phyloP scores from a whole-genome alignment of 2,329 filamentous ascomycete genomes.

The Microsporum ferrugineum region DNA sequence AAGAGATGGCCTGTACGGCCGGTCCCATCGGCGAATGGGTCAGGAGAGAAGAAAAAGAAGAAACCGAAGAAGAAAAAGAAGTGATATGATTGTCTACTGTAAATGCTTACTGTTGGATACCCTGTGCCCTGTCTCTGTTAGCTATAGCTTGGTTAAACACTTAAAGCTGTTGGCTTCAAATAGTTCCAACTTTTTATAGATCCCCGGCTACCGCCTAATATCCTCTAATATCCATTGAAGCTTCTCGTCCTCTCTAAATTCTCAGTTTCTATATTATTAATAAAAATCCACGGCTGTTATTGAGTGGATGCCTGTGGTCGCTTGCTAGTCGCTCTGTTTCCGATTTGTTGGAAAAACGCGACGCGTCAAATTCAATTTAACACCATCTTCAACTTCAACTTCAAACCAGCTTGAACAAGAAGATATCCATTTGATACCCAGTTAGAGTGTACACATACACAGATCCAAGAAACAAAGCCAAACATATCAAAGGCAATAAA shows the following conservation, averaged over 20 bases:
- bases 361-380: conserved; percentile 7
- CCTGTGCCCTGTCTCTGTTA: background rate
- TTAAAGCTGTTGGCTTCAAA: no score
- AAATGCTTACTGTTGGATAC: background rate
- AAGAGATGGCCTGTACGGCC: conserved; percentile 47
- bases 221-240: no score
- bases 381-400: conserved; percentile 11
- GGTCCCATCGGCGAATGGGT: conserved; percentile 19
- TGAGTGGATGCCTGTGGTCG: background rate
- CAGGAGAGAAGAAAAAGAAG: conserved; percentile 36
- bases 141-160: background rate
- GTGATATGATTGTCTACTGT: conserved; percentile 16
- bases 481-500: background rate
- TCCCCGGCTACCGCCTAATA: no score
- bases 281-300: no score
- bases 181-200: no score
- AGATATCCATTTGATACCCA: background rate
- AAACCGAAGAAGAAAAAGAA: conserved; percentile 36
- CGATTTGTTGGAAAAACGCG: background rate
- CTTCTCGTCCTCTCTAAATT: no score
- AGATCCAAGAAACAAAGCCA: background rate
- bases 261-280: no score
- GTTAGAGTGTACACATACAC: background rate
- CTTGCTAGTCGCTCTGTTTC: background rate
- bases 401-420: background rate